A percentile compares a stretch with the other conserved stretches of the same genome.
Conservation (phyloP, 495 filamentous ascomycete species). For the Neurospora terricola region DNA sequence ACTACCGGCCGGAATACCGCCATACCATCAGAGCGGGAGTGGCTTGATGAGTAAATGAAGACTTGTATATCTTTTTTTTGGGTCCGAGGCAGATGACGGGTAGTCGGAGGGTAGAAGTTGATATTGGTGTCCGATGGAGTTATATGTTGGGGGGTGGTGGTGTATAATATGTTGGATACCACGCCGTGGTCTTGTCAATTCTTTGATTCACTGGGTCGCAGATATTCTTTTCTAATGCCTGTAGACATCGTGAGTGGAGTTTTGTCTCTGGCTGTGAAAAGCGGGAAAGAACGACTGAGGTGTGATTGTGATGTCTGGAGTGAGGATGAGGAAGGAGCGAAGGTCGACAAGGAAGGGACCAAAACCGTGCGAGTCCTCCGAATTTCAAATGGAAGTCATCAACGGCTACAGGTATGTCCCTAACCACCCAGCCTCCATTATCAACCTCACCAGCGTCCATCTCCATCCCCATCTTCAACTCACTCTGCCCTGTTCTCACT, state of each 20-base stretch:
- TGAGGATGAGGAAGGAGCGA: background rate
- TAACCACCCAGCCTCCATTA: background rate
- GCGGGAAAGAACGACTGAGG: background rate
- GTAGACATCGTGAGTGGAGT: background rate
- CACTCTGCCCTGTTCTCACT: background rate
- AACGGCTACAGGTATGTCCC: background rate
- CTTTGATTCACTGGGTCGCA: background rate
- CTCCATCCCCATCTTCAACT: too few species aligned
- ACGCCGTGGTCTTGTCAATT: background rate
- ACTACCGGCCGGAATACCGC: background rate
- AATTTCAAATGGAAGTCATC: background rate
- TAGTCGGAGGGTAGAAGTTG: background rate
- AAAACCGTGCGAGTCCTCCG: background rate
- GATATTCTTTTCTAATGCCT: background rate
- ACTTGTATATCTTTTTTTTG: background rate
- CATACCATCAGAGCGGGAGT: background rate
- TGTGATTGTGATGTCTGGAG: background rate
- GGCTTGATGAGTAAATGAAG: background rate
- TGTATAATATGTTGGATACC: background rate
- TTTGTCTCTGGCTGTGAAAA: background rate
- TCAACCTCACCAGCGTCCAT: too few species aligned
- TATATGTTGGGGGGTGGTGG: background rate
- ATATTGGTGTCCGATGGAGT: background rate
- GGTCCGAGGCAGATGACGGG: background rate
- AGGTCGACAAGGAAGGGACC: background rate